Percentiles rank a stretch among this genome's conserved stretches.
Conservation (phyloP, 345 rosid genomes). For the Populus nigra region DNA sequence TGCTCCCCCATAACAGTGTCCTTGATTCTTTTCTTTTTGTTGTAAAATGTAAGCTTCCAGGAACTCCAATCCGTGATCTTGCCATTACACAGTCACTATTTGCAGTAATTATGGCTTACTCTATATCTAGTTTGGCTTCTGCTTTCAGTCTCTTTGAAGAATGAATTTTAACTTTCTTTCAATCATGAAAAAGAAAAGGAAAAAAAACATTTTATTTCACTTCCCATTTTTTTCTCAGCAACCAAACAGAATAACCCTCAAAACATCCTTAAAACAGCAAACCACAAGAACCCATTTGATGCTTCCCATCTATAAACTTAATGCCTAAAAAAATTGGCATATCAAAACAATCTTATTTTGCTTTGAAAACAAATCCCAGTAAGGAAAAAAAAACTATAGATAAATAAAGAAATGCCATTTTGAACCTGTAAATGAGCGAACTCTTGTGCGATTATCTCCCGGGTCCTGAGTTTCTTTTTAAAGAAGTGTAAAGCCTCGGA, state of each 20-base stretch:
- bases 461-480: slow-evolving; percentile 41
- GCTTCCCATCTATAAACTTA: neutral
- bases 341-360: neutral
- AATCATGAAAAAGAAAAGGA: neutral
- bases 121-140: neutral
- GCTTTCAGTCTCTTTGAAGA: neutral
- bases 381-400: neutral
- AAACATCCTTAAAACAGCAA: neutral
- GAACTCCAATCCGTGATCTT: neutral
- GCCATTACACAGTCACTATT: neutral
- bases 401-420: neutral
- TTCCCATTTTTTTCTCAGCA: neutral
- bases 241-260: neutral
- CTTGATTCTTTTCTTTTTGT: no score
- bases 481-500: slow-evolving; percentile 55
- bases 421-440: slow-evolving; percentile 62
- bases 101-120: neutral
- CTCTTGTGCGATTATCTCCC: slow-evolving; percentile 47
- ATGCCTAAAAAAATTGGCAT: neutral
- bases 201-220: neutral
- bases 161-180: neutral
- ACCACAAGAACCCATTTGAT: neutral
- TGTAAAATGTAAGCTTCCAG: neutral
- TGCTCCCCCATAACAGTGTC: neutral
- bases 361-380: no score